These are phyloP conservation scores for Beauveria caledonica DNA, from an alignment of 2,329 filamentous ascomycete species.

Conservation along the genomic window DNA sequence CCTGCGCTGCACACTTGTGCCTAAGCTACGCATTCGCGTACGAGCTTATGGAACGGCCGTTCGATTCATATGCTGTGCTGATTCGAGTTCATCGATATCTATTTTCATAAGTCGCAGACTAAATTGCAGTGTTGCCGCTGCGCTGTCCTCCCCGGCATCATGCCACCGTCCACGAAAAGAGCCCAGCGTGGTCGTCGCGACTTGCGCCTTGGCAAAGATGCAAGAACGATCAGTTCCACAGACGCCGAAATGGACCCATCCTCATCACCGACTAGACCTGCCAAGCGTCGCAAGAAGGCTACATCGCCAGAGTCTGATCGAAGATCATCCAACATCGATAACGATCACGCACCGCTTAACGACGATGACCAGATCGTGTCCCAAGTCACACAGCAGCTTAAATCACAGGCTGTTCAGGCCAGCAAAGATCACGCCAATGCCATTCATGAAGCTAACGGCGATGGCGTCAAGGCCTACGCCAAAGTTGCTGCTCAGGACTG, in stretches of 20 bases:
- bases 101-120: neutral
- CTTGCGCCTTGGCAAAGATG: conserved; percentile 28
- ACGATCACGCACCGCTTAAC: conserved; percentile 29
- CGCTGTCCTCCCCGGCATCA: conserved; percentile 14
- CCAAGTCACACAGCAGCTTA: conserved; percentile 45
- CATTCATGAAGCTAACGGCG: conserved; percentile 52
- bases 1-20: neutral
- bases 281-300: conserved; percentile 54
- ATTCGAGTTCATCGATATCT: neutral
- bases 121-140: neutral
- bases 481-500: conserved; percentile 76
- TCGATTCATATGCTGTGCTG: neutral
- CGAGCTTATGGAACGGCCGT: neutral
- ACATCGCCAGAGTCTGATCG: conserved; percentile 13
- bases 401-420: conserved; percentile 45
- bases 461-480: conserved; percentile 65
- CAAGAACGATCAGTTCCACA: conserved; percentile 16
- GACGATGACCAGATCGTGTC: conserved; percentile 50
- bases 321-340: conserved; percentile 19
- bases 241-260: conserved; percentile 39
- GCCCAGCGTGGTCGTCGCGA: conserved; percentile 31
- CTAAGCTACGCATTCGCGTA: neutral
- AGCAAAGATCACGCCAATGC: conserved; percentile 55
- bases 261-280: conserved; percentile 54
- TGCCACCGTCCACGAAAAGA: conserved; percentile 32